Percentiles rank a stretch among this genome's conserved stretches.
Evolutionary conservation across 2,329 filamentous ascomycete genomes (phyloP).

Genomic region (Epichloe coenophiala): DNA sequence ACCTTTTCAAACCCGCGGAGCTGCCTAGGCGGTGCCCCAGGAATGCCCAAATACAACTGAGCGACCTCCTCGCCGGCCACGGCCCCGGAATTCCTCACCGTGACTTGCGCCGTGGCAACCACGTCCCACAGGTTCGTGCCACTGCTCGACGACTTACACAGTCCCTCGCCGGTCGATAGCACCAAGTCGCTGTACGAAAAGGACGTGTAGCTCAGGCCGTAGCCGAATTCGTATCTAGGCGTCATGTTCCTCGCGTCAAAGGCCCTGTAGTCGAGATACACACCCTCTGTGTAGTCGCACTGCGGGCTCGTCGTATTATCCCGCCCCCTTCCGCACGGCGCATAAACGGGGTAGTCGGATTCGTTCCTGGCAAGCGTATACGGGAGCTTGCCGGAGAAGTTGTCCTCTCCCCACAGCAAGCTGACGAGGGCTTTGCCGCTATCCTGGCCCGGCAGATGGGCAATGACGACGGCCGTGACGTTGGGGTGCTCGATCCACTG

Average conservation of each 20-base stretch:
- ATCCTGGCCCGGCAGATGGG: slow-evolving; percentile 53
- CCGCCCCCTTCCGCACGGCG: slow-evolving; percentile 27
- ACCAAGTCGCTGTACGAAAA: slow-evolving; percentile 34
- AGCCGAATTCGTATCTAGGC: slow-evolving; percentile 41
- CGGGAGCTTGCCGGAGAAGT: slow-evolving; percentile 43
- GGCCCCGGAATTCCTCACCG: slow-evolving; percentile 48
- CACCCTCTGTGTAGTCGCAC: slow-evolving; percentile 44
- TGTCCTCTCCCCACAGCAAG: slow-evolving; percentile 43
- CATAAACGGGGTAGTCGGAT: slow-evolving; percentile 30
- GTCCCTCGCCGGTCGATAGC: slow-evolving; percentile 18
- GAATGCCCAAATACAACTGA: slow-evolving; percentile 49
- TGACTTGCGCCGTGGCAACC: slow-evolving; percentile 43
- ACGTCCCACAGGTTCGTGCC: slow-evolving; percentile 49
- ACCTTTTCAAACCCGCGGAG: slow-evolving; percentile 52
- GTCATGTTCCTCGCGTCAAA: slow-evolving; percentile 33
- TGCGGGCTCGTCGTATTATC: slow-evolving; percentile 39
- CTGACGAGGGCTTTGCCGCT: slow-evolving; percentile 42
- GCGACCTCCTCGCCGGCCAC: slow-evolving; percentile 37
- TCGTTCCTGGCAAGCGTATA: slow-evolving; percentile 46
- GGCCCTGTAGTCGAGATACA: slow-evolving; percentile 40
- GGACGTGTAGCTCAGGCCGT: slow-evolving; percentile 40
- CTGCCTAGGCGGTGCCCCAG: slow-evolving; percentile 43
- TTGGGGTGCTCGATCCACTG: slow-evolving; percentile 52
- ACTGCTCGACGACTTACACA: slow-evolving; percentile 33
- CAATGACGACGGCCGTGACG: slow-evolving; percentile 48